Base-by-base conservation (phyloP, 2,329 filamentous ascomycete species). In the Emericellopsis cladophorae region DNA sequence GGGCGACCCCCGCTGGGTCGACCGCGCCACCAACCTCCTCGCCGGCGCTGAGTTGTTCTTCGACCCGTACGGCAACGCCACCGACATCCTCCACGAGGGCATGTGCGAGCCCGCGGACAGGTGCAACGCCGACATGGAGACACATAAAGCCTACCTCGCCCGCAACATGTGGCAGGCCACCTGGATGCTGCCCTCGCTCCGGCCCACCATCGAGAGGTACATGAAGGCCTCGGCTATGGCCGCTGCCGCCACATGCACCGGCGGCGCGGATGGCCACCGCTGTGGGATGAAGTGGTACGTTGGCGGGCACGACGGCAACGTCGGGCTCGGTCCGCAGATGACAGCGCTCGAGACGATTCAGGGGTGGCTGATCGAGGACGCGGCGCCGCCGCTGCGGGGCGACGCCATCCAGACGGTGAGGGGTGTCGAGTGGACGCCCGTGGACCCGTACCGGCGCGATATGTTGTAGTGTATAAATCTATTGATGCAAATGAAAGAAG, bases 121-220 rank as follows among this genome's bases (percentile, higher is more conserved):
- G 1, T 86, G 81, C 52, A 72, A 76, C 53, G 66, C 60, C 39
- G 79, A 84, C 56, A 77, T 79, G 67, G 71, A 68, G 49, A 76
- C 74, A 8, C 82, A 80, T 69, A 86, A 85, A 60, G 79, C 69
- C 35, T 81, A 79, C 54, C 65, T 82, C 24, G 65, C 76, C 22
- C 74, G 78, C 41, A 81, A 78, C 61, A 72, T 81, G 62, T 79
- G 70, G 60, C 66, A 70, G 36, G 68, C 75, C 4, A 65, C 73
- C 29, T 54, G 68, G 39, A 65, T 80, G 59, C 65, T 76, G 44
- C 74, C 79, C 9, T 68, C 67, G 16, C 69, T 79, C 16, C 58
- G 60, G 4, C 41, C 57, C 4, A 58, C 63, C 5, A 65, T 82
- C 37, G 59, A 65, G 39, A 53, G 56, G 3, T 57, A 72, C 36